A percentile compares a stretch with the other conserved stretches of the same genome.
phyloP scores from a whole-genome alignment of 495 filamentous ascomycete species.

The Immersiella caudata region DNA sequence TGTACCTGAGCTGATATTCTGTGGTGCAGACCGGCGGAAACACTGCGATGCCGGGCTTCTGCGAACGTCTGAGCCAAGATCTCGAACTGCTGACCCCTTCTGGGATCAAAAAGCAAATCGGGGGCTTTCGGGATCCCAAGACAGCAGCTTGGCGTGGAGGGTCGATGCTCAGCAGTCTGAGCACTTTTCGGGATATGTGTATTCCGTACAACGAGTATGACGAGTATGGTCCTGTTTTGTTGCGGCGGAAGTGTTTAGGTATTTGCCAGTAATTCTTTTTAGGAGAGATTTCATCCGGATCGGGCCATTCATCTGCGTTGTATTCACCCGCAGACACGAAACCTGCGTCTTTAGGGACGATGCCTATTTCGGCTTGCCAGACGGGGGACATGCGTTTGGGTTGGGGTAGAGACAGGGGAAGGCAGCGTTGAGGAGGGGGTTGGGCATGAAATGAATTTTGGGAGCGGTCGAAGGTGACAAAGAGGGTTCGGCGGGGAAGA shows the following conservation, averaged over 20 bases:
- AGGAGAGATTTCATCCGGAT: background rate
- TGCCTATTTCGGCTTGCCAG: background rate
- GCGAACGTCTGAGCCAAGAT: background rate
- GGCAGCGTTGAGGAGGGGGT: background rate
- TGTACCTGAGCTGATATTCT: background rate
- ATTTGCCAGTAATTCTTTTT: no score
- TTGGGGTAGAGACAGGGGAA: slow-evolving; percentile 6
- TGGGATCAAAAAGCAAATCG: background rate
- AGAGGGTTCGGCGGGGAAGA: background rate
- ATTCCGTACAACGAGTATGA: slow-evolving; percentile 9
- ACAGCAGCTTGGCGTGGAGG: slow-evolving; percentile 5
- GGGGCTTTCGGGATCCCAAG: background rate
- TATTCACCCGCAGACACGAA: background rate
- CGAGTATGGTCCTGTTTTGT: slow-evolving; percentile 9
- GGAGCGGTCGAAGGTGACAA: background rate
- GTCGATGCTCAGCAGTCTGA: slow-evolving; percentile 11
- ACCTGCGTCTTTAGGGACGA: background rate
- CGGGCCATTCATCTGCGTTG: background rate
- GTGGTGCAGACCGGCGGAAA: background rate
- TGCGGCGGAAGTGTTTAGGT: slow-evolving; percentile 14
- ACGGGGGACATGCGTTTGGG: background rate
- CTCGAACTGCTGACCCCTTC: background rate
- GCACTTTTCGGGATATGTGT: slow-evolving; percentile 13
- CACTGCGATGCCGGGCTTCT: background rate
- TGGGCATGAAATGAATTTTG: background rate